These are phyloP conservation scores for Tausonia pullulans DNA, from an alignment of 1,284 basidiomycete genomes.

Conservation along the genomic window DNA sequence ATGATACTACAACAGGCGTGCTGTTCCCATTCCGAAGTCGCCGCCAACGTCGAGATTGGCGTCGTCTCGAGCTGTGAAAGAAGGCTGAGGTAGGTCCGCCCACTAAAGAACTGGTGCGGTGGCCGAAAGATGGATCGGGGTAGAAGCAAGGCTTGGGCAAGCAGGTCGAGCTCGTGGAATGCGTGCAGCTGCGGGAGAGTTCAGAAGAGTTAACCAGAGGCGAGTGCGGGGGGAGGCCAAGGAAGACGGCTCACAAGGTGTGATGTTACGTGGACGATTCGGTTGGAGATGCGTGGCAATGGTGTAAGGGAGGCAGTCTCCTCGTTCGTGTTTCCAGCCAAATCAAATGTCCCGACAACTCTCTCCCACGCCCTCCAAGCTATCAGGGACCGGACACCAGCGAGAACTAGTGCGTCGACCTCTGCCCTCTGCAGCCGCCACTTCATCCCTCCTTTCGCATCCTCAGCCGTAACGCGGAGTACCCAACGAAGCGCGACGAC, in stretches of 20 bases:
- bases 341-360: neutral
- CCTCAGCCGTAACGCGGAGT: neutral
- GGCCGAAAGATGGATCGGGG: neutral
- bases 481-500: constrained; percentile 7
- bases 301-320: neutral
- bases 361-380: constrained; percentile 3
- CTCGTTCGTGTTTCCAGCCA: neutral
- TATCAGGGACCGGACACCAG: neutral
- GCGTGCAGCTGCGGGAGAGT: neutral
- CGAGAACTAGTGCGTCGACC: constrained; percentile 7
- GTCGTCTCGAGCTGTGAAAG: no score
- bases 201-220: no score
- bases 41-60: no score
- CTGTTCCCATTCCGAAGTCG: no score
- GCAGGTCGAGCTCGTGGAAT: constrained; percentile 8
- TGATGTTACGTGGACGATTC: constrained; percentile 7
- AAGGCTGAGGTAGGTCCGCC: no score
- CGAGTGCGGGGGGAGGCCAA: no score
- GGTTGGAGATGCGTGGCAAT: constrained; percentile 2
- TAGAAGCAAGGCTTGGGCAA: constrained; percentile 10
- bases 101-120: constrained; percentile 2
- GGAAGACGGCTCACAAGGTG: neutral
- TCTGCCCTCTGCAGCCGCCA: constrained; percentile 1
- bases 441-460: neutral
- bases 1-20: no score